A percentile compares a stretch with the other conserved stretches of the same genome.
These are phyloP conservation scores for Phytophthora vignae DNA, from an alignment of 352 stramenopile species.

Conservation along the genomic window DNA sequence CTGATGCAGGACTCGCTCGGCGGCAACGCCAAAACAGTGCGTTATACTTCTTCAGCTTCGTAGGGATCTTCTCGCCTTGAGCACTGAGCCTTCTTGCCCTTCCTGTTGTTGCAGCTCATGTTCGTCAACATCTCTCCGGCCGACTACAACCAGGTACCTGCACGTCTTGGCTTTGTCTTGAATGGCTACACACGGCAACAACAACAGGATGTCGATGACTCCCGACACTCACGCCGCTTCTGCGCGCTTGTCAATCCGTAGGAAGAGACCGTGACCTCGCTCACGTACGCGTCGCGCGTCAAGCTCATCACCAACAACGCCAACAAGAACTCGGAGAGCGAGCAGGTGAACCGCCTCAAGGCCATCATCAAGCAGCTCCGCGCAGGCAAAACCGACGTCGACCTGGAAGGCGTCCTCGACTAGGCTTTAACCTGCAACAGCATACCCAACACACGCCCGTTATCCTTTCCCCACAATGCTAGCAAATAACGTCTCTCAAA, in stretches of 20 bases:
- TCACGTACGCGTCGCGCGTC: slow-evolving; percentile 84
- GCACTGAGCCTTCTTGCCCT: neutral
- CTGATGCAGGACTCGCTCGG: slow-evolving; percentile 94
- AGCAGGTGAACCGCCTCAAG: slow-evolving; percentile 86
- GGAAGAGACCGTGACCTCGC: slow-evolving; percentile 87
- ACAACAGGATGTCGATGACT: slow-evolving; percentile 5
- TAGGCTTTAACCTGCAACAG: slow-evolving; percentile 18
- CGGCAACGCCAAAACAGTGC: slow-evolving; percentile 94
- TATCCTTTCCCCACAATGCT: neutral
- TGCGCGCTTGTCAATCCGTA: slow-evolving; percentile 13
- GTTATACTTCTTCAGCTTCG: neutral
- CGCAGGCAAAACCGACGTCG: slow-evolving; percentile 68
- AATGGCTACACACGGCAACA: slow-evolving; percentile 6
- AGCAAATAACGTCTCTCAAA: slow-evolving; percentile 13
- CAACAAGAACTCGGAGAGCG: slow-evolving; percentile 88
- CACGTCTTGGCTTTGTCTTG: slow-evolving; percentile 27
- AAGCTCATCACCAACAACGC: slow-evolving; percentile 92
- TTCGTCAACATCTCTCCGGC: slow-evolving; percentile 92
- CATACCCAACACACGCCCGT: neutral
- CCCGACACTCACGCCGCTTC: slow-evolving; percentile 4
- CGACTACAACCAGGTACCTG: slow-evolving; percentile 86
- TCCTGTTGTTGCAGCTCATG: slow-evolving; percentile 71
- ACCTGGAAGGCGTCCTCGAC: slow-evolving; percentile 73
- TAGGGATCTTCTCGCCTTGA: neutral
- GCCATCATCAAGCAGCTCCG: slow-evolving; percentile 84